phyloP scores from a whole-genome alignment of 2,329 filamentous ascomycete genomes.

The Periconia macrospinosa region DNA sequence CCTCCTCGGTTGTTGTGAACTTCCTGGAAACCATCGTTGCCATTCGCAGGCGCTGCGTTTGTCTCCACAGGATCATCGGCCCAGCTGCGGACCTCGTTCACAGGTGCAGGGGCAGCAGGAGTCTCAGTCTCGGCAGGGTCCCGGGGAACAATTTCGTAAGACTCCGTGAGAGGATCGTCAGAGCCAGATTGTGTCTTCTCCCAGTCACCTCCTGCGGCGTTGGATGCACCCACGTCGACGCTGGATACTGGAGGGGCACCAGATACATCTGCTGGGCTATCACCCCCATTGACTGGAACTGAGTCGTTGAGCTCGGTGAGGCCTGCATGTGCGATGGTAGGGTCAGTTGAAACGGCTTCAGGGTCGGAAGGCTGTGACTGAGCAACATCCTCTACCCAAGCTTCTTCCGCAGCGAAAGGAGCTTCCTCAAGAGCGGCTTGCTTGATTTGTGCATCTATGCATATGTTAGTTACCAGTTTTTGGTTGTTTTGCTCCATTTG shows the following conservation, averaged over 20 bases:
- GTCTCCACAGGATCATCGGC: conserved; percentile 64
- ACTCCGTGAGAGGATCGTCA: conserved; percentile 59
- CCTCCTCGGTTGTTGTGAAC: conserved; percentile 54
- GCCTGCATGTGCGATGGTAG: conserved; percentile 67
- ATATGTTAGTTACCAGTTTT: conserved; percentile 14
- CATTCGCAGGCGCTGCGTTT: conserved; percentile 35
- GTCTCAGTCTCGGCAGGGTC: conserved; percentile 75
- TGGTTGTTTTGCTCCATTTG: not conserved
- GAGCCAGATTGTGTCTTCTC: conserved; percentile 56
- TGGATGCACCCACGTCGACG: conserved; percentile 47
- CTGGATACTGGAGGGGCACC: conserved; percentile 41
- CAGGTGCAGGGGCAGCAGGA: conserved; percentile 53
- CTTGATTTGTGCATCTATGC: conserved; percentile 62
- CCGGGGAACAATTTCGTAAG: conserved; percentile 75
- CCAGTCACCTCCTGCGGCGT: conserved; percentile 67
- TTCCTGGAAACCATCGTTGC: conserved; percentile 71
- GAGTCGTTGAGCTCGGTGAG: conserved; percentile 65
- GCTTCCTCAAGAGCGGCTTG: conserved; percentile 50
- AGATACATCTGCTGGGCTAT: conserved; percentile 25
- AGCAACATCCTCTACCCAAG: conserved; percentile 52
- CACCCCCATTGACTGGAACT: conserved; percentile 32
- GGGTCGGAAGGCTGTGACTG: conserved; percentile 46
- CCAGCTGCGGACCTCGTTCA: conserved; percentile 75
- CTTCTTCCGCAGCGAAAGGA: conserved; percentile 58
- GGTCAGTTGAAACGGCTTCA: conserved; percentile 58